A percentile compares a stretch with the other conserved stretches of the same genome.
Conservation (phyloP, 1,139 yeast species). For the Pneumocystis murina region DNA sequence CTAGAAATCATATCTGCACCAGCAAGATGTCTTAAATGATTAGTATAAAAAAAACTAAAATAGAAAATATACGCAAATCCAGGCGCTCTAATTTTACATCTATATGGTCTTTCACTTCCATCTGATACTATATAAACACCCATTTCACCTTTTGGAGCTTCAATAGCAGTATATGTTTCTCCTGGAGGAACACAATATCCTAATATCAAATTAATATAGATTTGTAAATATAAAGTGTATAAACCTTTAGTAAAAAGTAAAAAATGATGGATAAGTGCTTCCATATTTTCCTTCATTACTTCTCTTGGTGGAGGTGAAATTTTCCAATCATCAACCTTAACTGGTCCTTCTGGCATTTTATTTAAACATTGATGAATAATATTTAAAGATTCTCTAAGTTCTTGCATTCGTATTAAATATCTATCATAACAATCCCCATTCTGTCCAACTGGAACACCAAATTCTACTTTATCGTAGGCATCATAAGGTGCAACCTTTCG, state of each 20-base stretch:
- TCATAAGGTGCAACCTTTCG: constrained; percentile 83
- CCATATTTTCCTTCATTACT: constrained; percentile 85
- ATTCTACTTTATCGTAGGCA: constrained; percentile 75
- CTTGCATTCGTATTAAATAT: constrained; percentile 77
- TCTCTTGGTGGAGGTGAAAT: constrained; percentile 70
- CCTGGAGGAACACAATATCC: constrained; percentile 78
- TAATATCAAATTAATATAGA: not conserved
- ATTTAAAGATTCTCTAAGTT: constrained; percentile 79
- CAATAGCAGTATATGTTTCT: constrained; percentile 82
- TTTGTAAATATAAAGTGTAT: not conserved
- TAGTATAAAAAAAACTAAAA: constrained; percentile 68
- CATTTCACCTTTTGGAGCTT: constrained; percentile 95
- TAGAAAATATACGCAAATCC: constrained; percentile 79
- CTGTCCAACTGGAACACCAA: constrained; percentile 71
- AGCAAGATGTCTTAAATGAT: constrained; percentile 39
- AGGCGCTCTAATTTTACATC: constrained; percentile 87
- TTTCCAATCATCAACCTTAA: constrained; percentile 81
- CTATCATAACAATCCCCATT: constrained; percentile 90
- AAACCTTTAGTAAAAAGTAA: constrained; percentile 60
- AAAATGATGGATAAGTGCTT: constrained; percentile 80
- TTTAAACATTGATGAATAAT: constrained; percentile 81
- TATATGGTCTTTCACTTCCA: constrained; percentile 80
- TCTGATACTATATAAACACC: constrained; percentile 81
- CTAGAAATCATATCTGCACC: constrained; percentile 77
- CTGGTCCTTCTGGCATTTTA: constrained; percentile 87